These are phyloP conservation scores for Cordyceps tenuipes DNA, from an alignment of 2,329 filamentous ascomycete species.

Conservation along the genomic window DNA sequence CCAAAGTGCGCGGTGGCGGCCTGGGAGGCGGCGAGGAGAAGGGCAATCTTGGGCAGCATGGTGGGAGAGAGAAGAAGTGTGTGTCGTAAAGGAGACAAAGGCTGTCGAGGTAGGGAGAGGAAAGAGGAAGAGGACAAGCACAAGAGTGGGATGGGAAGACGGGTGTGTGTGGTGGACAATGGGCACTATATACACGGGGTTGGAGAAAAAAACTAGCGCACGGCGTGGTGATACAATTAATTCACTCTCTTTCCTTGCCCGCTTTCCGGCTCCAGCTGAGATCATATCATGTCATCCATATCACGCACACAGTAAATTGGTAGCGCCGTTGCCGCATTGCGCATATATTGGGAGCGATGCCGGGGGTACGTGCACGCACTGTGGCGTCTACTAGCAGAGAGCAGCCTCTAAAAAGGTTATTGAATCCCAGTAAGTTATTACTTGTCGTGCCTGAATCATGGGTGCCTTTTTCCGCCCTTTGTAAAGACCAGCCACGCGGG, in stretches of 20 bases:
- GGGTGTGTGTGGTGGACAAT: background rate
- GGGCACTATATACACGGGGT: background rate
- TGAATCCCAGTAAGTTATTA: background rate
- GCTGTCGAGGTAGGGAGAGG: background rate
- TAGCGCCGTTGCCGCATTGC: background rate
- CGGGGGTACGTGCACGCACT: background rate
- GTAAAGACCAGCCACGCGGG: background rate
- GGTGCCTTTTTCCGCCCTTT: background rate
- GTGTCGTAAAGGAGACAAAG: background rate
- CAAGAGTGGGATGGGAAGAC: background rate
- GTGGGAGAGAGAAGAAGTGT: background rate
- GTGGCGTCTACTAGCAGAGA: background rate
- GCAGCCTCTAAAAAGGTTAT: background rate
- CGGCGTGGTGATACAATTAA: background rate
- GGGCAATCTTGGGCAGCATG: background rate
- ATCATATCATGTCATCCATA: background rate
- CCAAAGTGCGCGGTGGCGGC: conserved; percentile 40
- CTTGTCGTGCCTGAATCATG: background rate
- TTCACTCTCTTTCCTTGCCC: background rate
- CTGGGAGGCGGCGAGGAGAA: conserved; percentile 27
- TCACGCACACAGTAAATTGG: background rate
- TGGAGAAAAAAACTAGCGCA: background rate
- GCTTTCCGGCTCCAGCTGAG: background rate
- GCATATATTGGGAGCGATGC: background rate
- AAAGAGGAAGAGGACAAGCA: background rate